Percentiles rank a stretch among this genome's conserved stretches.
Conservation (phyloP, 768 basidiomycete genomes). For the Leccinum rimulosum region DNA sequence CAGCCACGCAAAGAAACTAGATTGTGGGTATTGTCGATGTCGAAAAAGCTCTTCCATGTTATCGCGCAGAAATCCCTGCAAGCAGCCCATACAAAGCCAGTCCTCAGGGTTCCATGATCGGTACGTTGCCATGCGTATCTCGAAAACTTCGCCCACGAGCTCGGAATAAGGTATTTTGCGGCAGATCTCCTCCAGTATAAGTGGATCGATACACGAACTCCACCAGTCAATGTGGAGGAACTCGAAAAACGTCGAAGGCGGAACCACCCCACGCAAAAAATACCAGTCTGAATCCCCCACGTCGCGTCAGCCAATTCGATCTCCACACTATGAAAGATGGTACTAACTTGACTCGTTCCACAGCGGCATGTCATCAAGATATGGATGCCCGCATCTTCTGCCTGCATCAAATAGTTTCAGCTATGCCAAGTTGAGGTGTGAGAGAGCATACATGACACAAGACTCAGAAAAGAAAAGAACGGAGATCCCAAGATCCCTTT, state of each 20-base stretch:
- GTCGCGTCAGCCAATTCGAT: neutral
- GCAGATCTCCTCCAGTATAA: conserved; percentile 5
- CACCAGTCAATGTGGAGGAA: conserved; percentile 16
- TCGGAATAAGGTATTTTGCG: conserved; percentile 7
- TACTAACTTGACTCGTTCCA: conserved; percentile 16
- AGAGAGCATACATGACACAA: conserved; percentile 7
- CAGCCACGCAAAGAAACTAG: neutral
- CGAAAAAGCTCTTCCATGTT: conserved; percentile 9
- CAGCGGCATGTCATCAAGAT: neutral
- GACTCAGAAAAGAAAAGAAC: neutral
- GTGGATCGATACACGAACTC: conserved; percentile 2
- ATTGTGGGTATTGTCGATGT: neutral
- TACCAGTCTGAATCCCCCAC: conserved; percentile 10
- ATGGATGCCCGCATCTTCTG: neutral
- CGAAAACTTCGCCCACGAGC: conserved; percentile 4
- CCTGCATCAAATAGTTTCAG: conserved; percentile 1
- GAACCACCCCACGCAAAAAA: conserved; percentile 11
- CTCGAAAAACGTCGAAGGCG: conserved; percentile 13
- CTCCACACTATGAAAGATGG: neutral
- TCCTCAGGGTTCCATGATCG: conserved; percentile 5
- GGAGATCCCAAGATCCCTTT: neutral
- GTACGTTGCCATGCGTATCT: conserved; percentile 2
- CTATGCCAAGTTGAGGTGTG: neutral
- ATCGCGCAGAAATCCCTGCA: conserved; percentile 5
- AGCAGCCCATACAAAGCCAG: conserved; percentile 13